phyloP scores from a whole-genome alignment of 116 monocot genomes.

The Trichopus zeylanicus region DNA sequence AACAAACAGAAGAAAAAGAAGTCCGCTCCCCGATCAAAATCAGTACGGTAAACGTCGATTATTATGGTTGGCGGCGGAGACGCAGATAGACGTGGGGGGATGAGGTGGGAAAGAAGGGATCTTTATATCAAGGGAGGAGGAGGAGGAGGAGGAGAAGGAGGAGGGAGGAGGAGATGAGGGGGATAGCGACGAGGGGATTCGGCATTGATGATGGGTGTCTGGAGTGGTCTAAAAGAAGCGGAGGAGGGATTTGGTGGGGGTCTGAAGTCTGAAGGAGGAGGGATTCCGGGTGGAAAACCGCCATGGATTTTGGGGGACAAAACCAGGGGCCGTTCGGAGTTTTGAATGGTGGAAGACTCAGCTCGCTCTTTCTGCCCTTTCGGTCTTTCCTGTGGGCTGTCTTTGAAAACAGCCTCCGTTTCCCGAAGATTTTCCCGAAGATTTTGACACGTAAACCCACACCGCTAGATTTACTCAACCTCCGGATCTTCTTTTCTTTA shows the following conservation, averaged over 20 bases:
- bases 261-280: too few relatives aligned
- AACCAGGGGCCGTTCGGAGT: too few relatives aligned
- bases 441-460: too few relatives aligned
- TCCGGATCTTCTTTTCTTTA: too few relatives aligned
- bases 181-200: neutral
- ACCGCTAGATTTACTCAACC: too few relatives aligned
- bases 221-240: neutral
- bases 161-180: neutral
- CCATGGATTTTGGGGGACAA: too few relatives aligned
- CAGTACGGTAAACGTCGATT: neutral
- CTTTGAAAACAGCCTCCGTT: too few relatives aligned
- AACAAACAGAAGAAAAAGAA: neutral
- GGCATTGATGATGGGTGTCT: neutral
- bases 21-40: neutral
- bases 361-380: too few relatives aligned
- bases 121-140: neutral
- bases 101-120: conserved; percentile 5
- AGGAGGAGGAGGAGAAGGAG: neutral
- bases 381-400: too few relatives aligned
- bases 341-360: too few relatives aligned
- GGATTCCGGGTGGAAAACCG: conserved; percentile 10
- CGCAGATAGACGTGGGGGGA: too few relatives aligned
- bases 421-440: too few relatives aligned
- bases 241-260: neutral
- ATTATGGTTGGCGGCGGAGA: neutral